Evolutionary conservation across 805 yeast genomes (phyloP), one percentile per base, ranked within the genome.

Genomic region (Ogataea kodamae): DNA sequence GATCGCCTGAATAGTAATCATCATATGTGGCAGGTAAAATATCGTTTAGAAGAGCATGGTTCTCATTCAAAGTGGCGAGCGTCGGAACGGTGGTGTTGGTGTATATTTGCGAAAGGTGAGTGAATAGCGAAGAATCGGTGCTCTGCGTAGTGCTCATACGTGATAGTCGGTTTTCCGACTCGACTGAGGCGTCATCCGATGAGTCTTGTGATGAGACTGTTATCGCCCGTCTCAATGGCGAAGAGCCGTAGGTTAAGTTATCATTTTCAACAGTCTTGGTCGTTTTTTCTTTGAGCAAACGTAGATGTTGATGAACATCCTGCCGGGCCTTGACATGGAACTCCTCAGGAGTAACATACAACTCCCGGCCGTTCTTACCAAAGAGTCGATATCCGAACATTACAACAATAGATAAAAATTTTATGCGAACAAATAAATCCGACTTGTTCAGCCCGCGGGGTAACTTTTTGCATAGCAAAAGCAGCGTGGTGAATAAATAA

Each of bases 1-100:
- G 53, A 38, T 77, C 82, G 1, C 78, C 70, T 0, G 78, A 59
- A 50, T 78, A 78, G 73, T 76, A 74, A 46, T 74, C 78, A 13
- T 59, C 49, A 46, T 67, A 78, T 17, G 61, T 60, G 10, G 53
- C 52, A 1, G 84, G 84, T n/a, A 78, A 45, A 0, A 74, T 77
- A 15, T 74, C 70, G 31, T 68, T 62, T 18, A 77, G 50, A 1
- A 68, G 27, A 2, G 58, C 34, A 9, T 28, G 37, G 1, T 52
- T 50, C 22, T 30, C 29, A 20, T 15, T 25, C 32, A 14, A 9
- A 1, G 21, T 22, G 5, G 27, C 22, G 16, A 42, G 33, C 1
- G 51, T 40, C 5, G 56, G 49, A 5, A 40, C 29, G 1, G 50
- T 43, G 10, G 58, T 50, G 22, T 49, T 44, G n/a, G 62, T 54